phyloP scores from a whole-genome alignment of 2,329 filamentous ascomycete species.

The Ceratocystis harringtonii region DNA sequence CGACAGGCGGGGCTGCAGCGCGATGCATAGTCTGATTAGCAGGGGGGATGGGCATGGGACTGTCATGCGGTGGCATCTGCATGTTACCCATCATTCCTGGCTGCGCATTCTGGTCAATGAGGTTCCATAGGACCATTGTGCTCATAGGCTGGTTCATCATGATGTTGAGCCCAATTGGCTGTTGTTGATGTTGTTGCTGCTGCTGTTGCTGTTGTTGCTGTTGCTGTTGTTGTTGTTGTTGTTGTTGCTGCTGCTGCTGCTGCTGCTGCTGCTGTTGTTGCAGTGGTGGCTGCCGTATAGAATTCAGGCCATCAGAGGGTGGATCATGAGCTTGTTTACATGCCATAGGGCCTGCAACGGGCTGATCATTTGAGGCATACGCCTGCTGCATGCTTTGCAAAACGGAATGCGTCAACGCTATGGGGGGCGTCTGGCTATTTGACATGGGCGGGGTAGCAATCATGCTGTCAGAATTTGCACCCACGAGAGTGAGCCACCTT shows the following conservation, averaged over 20 bases:
- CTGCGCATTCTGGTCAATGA: conserved; percentile 12
- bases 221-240: not conserved
- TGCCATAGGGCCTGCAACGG: not conserved
- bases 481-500: conserved; percentile 37
- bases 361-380: not conserved
- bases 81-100: conserved; percentile 1
- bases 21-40: not conserved
- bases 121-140: conserved; percentile 14
- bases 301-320: not conserved
- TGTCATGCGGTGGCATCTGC: not conserved
- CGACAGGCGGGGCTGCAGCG: not conserved
- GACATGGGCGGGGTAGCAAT: not conserved
- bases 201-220: not conserved
- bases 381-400: not conserved
- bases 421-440: not conserved
- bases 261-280: not conserved
- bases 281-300: not conserved
- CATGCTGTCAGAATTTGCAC: conserved; percentile 18
- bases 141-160: conserved; percentile 14
- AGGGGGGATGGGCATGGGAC: not conserved
- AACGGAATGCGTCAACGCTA: not conserved
- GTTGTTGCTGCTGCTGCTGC: not conserved
- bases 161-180: conserved; percentile 10
- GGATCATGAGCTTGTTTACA: not conserved
- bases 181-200: not conserved